Conservation (phyloP, 495 filamentous ascomycete species). For the Letharia columbiana region DNA sequence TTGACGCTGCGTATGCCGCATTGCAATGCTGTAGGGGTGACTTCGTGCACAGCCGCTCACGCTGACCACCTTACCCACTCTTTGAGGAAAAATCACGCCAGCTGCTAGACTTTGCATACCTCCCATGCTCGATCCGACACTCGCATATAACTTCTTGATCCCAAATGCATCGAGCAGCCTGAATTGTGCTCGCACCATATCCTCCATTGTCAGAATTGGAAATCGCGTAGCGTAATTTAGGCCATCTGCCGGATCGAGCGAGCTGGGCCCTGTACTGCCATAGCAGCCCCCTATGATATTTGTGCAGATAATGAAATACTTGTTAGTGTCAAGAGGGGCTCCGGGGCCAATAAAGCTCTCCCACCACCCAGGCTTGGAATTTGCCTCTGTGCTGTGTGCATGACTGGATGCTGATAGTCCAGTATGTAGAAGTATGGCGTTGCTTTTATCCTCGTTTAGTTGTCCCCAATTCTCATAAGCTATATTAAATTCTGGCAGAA, state of each 20-base stretch:
- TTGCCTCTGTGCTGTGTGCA: slow-evolving; percentile 77
- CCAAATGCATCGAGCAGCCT: slow-evolving; percentile 72
- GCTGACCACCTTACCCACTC: slow-evolving; percentile 73
- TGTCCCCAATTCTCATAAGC: slow-evolving; percentile 93
- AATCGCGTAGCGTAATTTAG: slow-evolving; percentile 90
- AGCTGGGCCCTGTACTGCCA: slow-evolving; percentile 85
- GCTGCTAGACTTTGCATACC: slow-evolving; percentile 95
- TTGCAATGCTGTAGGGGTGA: slow-evolving; percentile 96
- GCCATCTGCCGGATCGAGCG: slow-evolving; percentile 80
- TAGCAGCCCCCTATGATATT: slow-evolving; percentile 97
- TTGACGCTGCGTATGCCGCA: slow-evolving; percentile 97
- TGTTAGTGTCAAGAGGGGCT: slow-evolving; percentile 75
- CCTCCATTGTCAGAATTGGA: slow-evolving; percentile 90
- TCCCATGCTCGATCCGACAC: slow-evolving; percentile 94
- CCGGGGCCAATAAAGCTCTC: slow-evolving; percentile 97
- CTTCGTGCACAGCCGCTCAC: slow-evolving; percentile 92
- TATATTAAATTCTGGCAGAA: slow-evolving; percentile 74
- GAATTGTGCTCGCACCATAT: slow-evolving; percentile 97
- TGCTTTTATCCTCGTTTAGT: slow-evolving; percentile 72
- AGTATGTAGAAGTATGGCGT: slow-evolving; percentile 87
- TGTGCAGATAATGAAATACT: slow-evolving; percentile 90
- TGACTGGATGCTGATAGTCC: slow-evolving; percentile 94
- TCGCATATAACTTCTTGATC: slow-evolving; percentile 77
- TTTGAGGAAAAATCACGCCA: slow-evolving; percentile 74
- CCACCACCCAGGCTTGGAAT: slow-evolving; percentile 94